A percentile compares a stretch with the other conserved stretches of the same genome.
Conservation (phyloP, 306 rosid genomes). For the Phaseolus lunatus region DNA sequence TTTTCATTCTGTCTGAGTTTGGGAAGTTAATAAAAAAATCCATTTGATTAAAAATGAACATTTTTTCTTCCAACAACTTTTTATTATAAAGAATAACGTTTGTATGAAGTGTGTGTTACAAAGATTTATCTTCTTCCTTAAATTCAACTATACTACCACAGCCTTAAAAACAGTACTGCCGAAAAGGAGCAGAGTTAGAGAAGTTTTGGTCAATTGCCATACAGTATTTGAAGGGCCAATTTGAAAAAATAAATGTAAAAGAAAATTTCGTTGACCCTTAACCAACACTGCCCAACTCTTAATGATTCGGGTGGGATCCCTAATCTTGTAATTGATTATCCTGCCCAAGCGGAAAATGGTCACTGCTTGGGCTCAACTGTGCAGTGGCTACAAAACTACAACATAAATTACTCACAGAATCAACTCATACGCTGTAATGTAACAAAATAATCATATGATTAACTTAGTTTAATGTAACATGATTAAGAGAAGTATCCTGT, state of each 20-base stretch:
- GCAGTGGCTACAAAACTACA: conserved; percentile 28
- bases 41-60: too few relatives aligned
- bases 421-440: conserved; percentile 1
- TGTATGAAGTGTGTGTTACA: too few relatives aligned
- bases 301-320: conserved; percentile 18
- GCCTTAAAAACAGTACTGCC: not conserved
- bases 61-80: too few relatives aligned
- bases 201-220: not conserved
- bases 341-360: not conserved
- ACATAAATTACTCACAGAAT: conserved; percentile 3
- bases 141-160: not conserved
- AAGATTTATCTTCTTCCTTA: not conserved
- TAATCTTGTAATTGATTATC: not conserved
- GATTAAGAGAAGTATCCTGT: conserved; percentile 35
- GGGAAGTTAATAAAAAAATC: too few relatives aligned
- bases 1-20: too few relatives aligned
- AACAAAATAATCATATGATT: conserved; percentile 38
- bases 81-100: too few relatives aligned
- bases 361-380: conserved; percentile 28
- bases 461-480: conserved; percentile 35
- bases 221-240: conserved; percentile 1
- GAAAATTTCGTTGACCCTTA: not conserved
- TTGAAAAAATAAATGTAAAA: conserved; percentile 6
- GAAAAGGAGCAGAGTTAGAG: not conserved
- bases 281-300: not conserved